Evolutionary conservation across 139 green algal species (phyloP).

Genomic region (Desmodesmus armatus): DNA sequence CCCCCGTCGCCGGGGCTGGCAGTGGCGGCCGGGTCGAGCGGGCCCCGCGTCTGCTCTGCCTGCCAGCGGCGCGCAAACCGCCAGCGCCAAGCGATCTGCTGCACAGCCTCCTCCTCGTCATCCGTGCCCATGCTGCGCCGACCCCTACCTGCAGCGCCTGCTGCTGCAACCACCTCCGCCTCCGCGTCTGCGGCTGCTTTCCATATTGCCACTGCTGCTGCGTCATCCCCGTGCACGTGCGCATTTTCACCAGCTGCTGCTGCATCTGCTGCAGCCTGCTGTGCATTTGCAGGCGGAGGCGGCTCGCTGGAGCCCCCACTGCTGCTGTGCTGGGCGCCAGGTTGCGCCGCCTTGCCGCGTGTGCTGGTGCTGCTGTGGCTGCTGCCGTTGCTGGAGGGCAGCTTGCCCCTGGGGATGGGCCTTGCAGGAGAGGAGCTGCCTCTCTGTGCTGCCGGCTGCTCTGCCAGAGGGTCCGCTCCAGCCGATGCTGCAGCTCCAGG

Average conservation of each 20-base stretch:
- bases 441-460: background rate
- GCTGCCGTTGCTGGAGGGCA: background rate
- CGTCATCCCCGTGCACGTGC: background rate
- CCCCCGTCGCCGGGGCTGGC: slow-evolving; percentile 34
- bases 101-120: slow-evolving; percentile 47
- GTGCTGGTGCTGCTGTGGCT: background rate
- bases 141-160: background rate
- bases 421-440: background rate
- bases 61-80: slow-evolving; percentile 65
- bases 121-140: background rate
- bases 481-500: slow-evolving; percentile 15
- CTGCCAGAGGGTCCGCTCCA: too few species aligned
- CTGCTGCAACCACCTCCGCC: background rate
- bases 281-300: background rate
- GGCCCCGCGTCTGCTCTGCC: slow-evolving; percentile 57
- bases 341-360: background rate
- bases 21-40: background rate
- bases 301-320: too few species aligned
- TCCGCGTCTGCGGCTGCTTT: slow-evolving; percentile 25
- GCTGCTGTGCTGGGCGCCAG: background rate
- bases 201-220: slow-evolving; percentile 36
- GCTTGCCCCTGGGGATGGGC: background rate
- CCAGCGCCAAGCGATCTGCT: slow-evolving; percentile 64
- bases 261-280: background rate
- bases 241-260: background rate